Evolutionary conservation across 768 basidiomycete species (phyloP), one percentile per base, ranked within the genome.

Genomic region (Auricularia heimuer): DNA sequence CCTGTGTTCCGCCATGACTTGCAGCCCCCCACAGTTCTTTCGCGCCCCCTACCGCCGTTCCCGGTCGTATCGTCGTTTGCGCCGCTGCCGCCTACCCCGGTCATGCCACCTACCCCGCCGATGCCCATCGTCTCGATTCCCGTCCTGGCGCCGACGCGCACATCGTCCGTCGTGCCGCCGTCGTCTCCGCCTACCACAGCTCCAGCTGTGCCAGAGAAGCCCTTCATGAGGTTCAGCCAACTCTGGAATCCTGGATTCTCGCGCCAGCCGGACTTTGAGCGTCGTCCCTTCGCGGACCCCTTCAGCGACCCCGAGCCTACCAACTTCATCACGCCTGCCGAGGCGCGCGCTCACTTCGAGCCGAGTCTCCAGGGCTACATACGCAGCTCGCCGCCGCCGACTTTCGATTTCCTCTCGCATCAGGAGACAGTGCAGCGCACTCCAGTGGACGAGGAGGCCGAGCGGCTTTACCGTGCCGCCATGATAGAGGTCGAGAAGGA

Each of bases 251-350:
- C 58, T 24, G n/a, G 42, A 16, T 35, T 47, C 64, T 34, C 61
- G 39, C 64, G 36, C 34, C 36, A 56, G 60, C 60, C 37, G n/a
- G 64, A 65, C 21, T 65, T 65, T 21, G 64, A 61, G 12, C 36
- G 29, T 33, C 56, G 56, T 60, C 29, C 24, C 7, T 29, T 60
- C 29, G 56, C 56, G 16, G 34, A 60, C 29, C 56, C 56, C 7
- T 60, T 60, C 18, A 24, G 34, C 29, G 56, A 60, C 56, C 24
- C 56, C 21, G 56, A 60, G 34, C 34, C 56, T 10, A 18, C 29
- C 11, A 8, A 8, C 11, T 54, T 8, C 56, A 6, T 60, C 34
- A 60, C 56, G 11, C 33, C 56, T 6, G 56, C 56, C 18, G 56
- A 60, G 56, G 56, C 56, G 24, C 56, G 56, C 34, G 56, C 56